Conservation (phyloP, 306 rosid genomes). For the Ziziphus jujuba region DNA sequence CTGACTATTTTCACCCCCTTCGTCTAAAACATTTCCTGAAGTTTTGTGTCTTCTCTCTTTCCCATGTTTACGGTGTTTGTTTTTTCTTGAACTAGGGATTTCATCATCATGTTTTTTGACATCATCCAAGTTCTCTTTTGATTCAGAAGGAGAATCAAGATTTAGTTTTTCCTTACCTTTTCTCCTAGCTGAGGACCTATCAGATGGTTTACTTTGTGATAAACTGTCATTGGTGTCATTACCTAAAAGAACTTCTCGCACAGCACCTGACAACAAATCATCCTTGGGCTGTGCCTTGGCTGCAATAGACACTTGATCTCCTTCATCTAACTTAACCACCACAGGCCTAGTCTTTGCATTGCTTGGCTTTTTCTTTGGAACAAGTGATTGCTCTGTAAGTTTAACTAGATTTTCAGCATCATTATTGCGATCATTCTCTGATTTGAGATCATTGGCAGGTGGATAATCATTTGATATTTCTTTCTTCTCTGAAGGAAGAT, state of each 20-base stretch:
- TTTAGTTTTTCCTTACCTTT: conserved; percentile 67
- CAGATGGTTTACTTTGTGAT: conserved; percentile 37
- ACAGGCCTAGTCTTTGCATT: conserved; percentile 81
- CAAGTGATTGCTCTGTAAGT: conserved; percentile 71
- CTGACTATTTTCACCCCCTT: conserved; percentile 50
- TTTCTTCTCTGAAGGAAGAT: conserved; percentile 75
- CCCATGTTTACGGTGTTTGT: conserved; percentile 47
- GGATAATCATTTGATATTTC: conserved; percentile 67
- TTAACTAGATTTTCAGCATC: conserved; percentile 65
- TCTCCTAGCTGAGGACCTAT: conserved; percentile 49
- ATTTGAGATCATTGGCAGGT: conserved; percentile 67
- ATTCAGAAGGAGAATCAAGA: conserved; percentile 38
- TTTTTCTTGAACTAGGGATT: conserved; percentile 53
- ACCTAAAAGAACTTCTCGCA: conserved; percentile 65
- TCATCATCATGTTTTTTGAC: conserved; percentile 41
- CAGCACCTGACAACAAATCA: conserved; percentile 69
- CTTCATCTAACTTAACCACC: conserved; percentile 87
- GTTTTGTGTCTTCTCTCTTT: conserved; percentile 61
- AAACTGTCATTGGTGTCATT: conserved; percentile 40
- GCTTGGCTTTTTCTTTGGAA: conserved; percentile 66
- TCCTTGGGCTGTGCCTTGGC: conserved; percentile 49
- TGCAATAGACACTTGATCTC: conserved; percentile 47
- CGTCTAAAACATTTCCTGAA: conserved; percentile 47
- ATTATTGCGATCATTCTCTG: conserved; percentile 33
- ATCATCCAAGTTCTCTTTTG: conserved; percentile 57